Percentiles rank a stretch among this genome's conserved stretches.
Evolutionary conservation across 371 early-diverging fungal genomes (phyloP).

Genomic region (Funneliformis caledonium): DNA sequence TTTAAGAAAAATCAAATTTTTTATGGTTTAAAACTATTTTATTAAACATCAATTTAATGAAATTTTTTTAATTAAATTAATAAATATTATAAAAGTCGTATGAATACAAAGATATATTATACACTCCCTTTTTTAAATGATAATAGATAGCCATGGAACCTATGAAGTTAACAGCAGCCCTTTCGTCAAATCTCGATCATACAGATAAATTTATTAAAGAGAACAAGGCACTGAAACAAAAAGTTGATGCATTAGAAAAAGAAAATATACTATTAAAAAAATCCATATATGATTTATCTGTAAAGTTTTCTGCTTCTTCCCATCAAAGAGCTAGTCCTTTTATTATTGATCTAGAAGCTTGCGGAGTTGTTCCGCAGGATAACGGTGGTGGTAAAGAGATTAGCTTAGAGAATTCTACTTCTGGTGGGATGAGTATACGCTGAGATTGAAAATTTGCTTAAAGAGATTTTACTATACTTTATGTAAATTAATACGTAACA

Average conservation of each 20-base stretch:
- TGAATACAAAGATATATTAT: no score
- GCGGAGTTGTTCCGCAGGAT: not conserved
- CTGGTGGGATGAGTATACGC: not conserved
- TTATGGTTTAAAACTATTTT: no score
- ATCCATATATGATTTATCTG: constrained; percentile 82
- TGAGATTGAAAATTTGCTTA: no score
- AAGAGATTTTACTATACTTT: not conserved
- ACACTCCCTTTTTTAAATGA: not conserved
- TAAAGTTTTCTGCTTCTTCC: constrained; percentile 65
- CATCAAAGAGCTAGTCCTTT: constrained; percentile 58
- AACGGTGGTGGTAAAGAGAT: constrained; percentile 5
- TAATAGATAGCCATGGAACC: constrained; percentile 11
- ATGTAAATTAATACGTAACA: not conserved
- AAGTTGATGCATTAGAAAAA: constrained; percentile 78
- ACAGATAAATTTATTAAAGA: constrained; percentile 69
- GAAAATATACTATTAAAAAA: constrained; percentile 86
- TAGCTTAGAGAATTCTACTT: constrained; percentile 25
- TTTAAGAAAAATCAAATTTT: no score
- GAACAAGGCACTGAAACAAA: constrained; percentile 74
- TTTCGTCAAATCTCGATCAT: constrained; percentile 38
- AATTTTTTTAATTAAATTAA: no score
- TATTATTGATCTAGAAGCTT: constrained; percentile 50
- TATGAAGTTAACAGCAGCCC: constrained; percentile 41
- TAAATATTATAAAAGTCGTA: no score
- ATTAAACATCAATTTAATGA: no score